phyloP scores from a whole-genome alignment of 179 eudicot species.

The Pouteria campechiana region DNA sequence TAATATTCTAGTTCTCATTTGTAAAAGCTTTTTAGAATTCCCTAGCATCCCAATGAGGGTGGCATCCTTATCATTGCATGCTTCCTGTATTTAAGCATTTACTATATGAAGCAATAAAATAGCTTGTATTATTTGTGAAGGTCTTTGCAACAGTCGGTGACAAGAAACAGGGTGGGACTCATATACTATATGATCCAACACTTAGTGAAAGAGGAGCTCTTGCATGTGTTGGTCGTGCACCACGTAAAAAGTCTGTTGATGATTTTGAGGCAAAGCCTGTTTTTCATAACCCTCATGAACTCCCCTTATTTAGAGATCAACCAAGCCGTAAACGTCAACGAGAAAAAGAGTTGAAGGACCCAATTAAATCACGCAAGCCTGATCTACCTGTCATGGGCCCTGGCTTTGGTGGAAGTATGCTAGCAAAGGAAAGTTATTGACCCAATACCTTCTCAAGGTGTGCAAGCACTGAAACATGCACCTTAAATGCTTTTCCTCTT shows the following conservation, averaged over 20 bases:
- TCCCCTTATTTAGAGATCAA: constrained; percentile 90
- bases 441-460: constrained; percentile 98
- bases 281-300: constrained; percentile 95
- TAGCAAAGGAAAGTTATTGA: constrained; percentile 84
- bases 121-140: no score
- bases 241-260: constrained; percentile 80
- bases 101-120: no score
- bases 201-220: constrained; percentile 95
- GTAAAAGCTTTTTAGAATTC: no score
- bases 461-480: no score
- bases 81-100: no score
- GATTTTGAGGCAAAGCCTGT: constrained; percentile 69
- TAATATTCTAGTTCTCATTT: no score
- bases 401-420: constrained; percentile 89
- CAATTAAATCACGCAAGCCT: constrained; percentile 85
- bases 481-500: background rate
- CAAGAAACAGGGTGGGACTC: constrained; percentile 90
- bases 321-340: constrained; percentile 96
- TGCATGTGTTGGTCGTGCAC: constrained; percentile 96
- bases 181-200: constrained; percentile 81
- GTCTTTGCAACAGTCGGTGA: constrained; percentile 80
- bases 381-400: constrained; percentile 93
- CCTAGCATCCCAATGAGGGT: no score
- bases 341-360: constrained; percentile 85
- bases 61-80: no score